phyloP scores from a whole-genome alignment of 768 basidiomycete genomes.

The Tulasnella sp. region DNA sequence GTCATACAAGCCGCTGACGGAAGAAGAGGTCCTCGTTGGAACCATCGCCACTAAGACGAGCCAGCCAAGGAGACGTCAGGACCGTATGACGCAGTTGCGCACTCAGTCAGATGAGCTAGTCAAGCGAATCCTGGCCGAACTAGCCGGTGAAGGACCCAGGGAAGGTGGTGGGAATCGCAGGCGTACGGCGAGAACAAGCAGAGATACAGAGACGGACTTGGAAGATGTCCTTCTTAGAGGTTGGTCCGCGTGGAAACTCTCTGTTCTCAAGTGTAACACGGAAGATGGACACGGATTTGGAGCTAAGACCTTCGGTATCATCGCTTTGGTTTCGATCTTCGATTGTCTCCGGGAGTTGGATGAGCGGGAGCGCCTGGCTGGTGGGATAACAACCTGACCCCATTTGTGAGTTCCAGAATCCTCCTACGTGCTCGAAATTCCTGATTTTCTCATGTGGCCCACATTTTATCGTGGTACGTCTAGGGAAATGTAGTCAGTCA shows the following conservation, averaged over 20 bases:
- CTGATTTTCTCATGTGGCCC: too few relatives aligned
- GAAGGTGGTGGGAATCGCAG: not conserved
- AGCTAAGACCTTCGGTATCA: slow-evolving; percentile 51
- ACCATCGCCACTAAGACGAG: slow-evolving; percentile 56
- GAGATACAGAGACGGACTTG: slow-evolving; percentile 29
- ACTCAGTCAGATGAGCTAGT: slow-evolving; percentile 47
- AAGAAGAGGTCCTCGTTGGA: slow-evolving; percentile 56
- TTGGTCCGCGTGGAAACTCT: slow-evolving; percentile 48
- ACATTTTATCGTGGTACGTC: too few relatives aligned
- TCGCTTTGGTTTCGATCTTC: slow-evolving; percentile 48
- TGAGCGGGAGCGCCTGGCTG: slow-evolving; percentile 3
- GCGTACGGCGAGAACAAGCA: not conserved
- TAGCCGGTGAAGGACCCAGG: slow-evolving; percentile 33
- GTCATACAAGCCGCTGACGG: slow-evolving; percentile 33
- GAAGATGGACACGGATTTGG: slow-evolving; percentile 35
- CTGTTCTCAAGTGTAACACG: slow-evolving; percentile 25
- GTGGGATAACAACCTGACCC: too few relatives aligned
- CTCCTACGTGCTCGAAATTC: too few relatives aligned
- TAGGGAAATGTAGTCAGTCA: too few relatives aligned
- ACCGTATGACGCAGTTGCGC: slow-evolving; percentile 44
- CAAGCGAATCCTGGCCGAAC: slow-evolving; percentile 37
- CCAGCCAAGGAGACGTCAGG: slow-evolving; percentile 43
- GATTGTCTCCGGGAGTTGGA: slow-evolving; percentile 30
- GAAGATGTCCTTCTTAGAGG: slow-evolving; percentile 37
- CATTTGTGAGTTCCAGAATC: too few relatives aligned